phyloP scores from a whole-genome alignment of 1,139 yeast species.

The Nakaseomyces sp. region DNA sequence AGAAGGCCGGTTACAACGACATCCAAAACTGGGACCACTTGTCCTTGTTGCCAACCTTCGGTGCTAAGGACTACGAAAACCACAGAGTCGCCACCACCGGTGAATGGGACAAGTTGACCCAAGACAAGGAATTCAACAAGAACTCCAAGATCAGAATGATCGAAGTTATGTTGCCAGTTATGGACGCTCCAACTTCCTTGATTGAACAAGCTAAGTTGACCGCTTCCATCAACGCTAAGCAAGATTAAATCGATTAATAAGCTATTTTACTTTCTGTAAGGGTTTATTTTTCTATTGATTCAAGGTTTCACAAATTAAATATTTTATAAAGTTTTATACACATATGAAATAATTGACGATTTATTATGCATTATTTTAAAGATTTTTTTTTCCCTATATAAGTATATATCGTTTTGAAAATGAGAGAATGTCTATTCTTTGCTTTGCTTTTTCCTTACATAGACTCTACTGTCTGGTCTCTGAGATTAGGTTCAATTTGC shows the following conservation, averaged over 20 bases:
- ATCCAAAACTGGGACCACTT: constrained; percentile 79
- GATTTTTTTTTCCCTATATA: neutral
- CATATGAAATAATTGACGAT: constrained; percentile 6
- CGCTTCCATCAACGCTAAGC: constrained; percentile 50
- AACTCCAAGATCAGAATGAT: constrained; percentile 58
- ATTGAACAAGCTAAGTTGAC: constrained; percentile 70
- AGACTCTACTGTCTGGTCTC: too few relatives aligned
- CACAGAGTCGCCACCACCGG: constrained; percentile 53
- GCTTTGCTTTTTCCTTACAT: neutral
- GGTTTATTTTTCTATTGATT: constrained; percentile 3
- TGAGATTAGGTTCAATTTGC: too few relatives aligned
- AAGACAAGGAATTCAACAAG: constrained; percentile 41
- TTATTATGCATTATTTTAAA: constrained; percentile 3
- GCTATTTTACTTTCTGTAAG: neutral
- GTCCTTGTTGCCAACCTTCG: constrained; percentile 59
- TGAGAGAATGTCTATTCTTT: neutral
- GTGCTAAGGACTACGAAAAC: constrained; percentile 48
- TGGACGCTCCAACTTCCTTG: constrained; percentile 76
- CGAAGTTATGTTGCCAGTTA: constrained; percentile 68
- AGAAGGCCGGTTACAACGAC: constrained; percentile 63
- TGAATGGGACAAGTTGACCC: constrained; percentile 54
- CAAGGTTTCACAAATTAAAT: neutral
- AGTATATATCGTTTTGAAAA: too few relatives aligned
- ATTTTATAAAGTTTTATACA: constrained; percentile 5
- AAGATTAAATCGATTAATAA: constrained; percentile 14